A percentile compares a stretch with the other conserved stretches of the same genome.
Conservation (phyloP, 2,329 filamentous ascomycete genomes). For the Ceratocystiopsis sp. region DNA sequence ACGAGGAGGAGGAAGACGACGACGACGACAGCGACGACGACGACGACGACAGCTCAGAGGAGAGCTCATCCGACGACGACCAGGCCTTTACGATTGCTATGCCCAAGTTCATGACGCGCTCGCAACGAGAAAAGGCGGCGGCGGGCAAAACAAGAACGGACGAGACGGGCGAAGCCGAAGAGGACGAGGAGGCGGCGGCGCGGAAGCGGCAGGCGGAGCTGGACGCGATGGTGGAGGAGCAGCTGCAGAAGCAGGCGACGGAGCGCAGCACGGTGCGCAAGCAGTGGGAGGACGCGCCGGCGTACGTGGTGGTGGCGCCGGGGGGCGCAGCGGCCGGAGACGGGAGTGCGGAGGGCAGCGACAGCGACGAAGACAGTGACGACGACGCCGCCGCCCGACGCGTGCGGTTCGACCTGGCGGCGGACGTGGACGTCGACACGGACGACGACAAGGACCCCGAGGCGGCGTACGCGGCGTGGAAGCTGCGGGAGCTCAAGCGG, state of each 20-base stretch:
- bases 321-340: slow-evolving; percentile 30
- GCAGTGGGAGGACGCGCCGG: slow-evolving; percentile 12
- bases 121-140: slow-evolving; percentile 25
- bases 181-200: slow-evolving; percentile 18
- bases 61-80: slow-evolving; percentile 35
- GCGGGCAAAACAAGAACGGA: slow-evolving; percentile 9
- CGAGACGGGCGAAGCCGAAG: slow-evolving; percentile 3
- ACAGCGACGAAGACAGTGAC: slow-evolving; percentile 67
- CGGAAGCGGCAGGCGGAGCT: slow-evolving; percentile 51
- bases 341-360: slow-evolving; percentile 42
- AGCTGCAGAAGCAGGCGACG: slow-evolving; percentile 66
- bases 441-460: slow-evolving; percentile 74
- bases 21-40: slow-evolving; percentile 24
- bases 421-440: slow-evolving; percentile 66
- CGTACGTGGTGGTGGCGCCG: slow-evolving; percentile 30
- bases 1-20: slow-evolving; percentile 18
- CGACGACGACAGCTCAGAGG: slow-evolving; percentile 21
- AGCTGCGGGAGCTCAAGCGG: slow-evolving; percentile 74
- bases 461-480: slow-evolving; percentile 85
- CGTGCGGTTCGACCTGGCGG: slow-evolving; percentile 40
- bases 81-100: slow-evolving; percentile 43
- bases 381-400: slow-evolving; percentile 69
- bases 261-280: slow-evolving; percentile 27
- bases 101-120: slow-evolving; percentile 47
- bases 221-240: slow-evolving; percentile 71